Evolutionary conservation across 176 grass and related monocot genomes (phyloP).

Genomic region (Carex myosuroides): DNA sequence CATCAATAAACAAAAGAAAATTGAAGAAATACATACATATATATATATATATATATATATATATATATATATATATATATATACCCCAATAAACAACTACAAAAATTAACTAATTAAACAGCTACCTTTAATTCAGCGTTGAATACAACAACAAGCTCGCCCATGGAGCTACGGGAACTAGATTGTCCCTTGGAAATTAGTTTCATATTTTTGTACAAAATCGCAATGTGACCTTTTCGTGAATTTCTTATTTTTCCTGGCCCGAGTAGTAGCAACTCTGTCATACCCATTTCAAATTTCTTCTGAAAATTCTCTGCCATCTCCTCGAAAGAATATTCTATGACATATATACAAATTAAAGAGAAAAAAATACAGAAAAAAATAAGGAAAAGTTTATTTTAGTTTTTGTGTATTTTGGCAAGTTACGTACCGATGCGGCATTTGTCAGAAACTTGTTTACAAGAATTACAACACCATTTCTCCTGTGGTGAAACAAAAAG

Average conservation of each 20-base stretch:
- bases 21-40: not conserved
- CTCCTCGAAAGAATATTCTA: not conserved
- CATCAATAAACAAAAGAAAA: not conserved
- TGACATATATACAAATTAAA: not conserved
- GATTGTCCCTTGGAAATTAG: not conserved
- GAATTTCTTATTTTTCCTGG: not conserved
- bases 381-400: not conserved
- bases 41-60: no score
- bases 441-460: not conserved
- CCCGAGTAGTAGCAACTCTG: not conserved
- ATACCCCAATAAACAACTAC: not conserved
- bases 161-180: not conserved
- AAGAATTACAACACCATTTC: not conserved
- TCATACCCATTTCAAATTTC: not conserved
- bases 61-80: not conserved
- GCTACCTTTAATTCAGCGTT: not conserved
- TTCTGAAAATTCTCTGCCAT: not conserved
- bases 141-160: not conserved
- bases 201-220: not conserved
- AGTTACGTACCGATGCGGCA: not conserved
- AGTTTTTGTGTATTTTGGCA: not conserved
- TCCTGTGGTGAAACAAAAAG: not conserved
- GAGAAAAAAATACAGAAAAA: not conserved
- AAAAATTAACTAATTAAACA: not conserved
- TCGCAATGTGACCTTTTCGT: not conserved